Evolutionary conservation across 345 rosid genomes (phyloP).

Genomic region (Arabidopsis thaliana): TAIR10.1 NC_003074.8:2656501-2657000

Average conservation of each 20-base stretch:
- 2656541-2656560: not conserved
- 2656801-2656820: not conserved
- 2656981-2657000: not conserved
- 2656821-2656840: constrained; percentile 1
- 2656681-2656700: not conserved
- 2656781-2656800: not conserved
- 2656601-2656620: too few relatives aligned
- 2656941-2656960: not conserved
- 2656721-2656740: constrained; percentile 13
- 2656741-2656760: not conserved
- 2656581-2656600: too few relatives aligned
- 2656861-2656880: not conserved
- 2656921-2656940: not conserved
- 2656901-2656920: not conserved
- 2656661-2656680: not conserved
- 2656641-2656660: not conserved
- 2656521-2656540: too few relatives aligned
- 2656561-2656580: too few relatives aligned
- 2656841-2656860: not conserved
- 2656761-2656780: not conserved
- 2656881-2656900: constrained; percentile 3
- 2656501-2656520: too few relatives aligned
- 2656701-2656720: too few relatives aligned
- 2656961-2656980: not conserved
- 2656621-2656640: too few relatives aligned